A percentile compares a stretch with the other conserved stretches of the same genome.
Conservation (phyloP, 2,329 filamentous ascomycete species). For the Chaetothyriales sp. region DNA sequence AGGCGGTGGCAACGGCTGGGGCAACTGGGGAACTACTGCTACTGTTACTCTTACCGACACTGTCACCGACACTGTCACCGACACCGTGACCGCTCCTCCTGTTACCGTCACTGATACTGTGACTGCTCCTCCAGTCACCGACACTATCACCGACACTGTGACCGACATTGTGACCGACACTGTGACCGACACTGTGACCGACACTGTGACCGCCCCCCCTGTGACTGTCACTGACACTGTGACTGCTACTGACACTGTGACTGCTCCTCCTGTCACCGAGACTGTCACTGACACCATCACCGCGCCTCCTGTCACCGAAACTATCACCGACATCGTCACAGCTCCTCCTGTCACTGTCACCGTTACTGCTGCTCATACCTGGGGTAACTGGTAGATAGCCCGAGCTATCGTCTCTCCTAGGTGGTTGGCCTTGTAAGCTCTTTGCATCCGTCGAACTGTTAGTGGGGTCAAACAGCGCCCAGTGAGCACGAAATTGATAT, state of each 20-base stretch:
- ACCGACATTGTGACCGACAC: background rate
- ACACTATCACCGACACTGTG: background rate
- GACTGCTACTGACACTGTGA: background rate
- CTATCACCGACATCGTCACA: background rate
- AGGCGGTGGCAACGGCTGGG: background rate
- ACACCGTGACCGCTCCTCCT: background rate
- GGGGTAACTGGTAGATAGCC: background rate
- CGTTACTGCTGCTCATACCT: background rate
- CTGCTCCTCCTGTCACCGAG: background rate
- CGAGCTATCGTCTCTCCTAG: background rate
- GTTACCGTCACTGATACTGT: too few relatives aligned
- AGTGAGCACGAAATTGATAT: background rate
- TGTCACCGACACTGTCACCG: background rate
- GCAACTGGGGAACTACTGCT: background rate
- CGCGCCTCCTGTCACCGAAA: too few relatives aligned
- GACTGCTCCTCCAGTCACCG: background rate
- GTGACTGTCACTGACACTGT: background rate
- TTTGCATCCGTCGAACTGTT: background rate
- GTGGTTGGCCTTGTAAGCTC: background rate
- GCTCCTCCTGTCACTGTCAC: background rate
- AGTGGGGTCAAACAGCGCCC: background rate
- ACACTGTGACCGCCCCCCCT: background rate
- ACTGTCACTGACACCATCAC: background rate
- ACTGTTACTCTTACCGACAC: background rate
- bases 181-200: background rate